Conservation (phyloP, 768 basidiomycete species). For the Boletus edulis region DNA sequence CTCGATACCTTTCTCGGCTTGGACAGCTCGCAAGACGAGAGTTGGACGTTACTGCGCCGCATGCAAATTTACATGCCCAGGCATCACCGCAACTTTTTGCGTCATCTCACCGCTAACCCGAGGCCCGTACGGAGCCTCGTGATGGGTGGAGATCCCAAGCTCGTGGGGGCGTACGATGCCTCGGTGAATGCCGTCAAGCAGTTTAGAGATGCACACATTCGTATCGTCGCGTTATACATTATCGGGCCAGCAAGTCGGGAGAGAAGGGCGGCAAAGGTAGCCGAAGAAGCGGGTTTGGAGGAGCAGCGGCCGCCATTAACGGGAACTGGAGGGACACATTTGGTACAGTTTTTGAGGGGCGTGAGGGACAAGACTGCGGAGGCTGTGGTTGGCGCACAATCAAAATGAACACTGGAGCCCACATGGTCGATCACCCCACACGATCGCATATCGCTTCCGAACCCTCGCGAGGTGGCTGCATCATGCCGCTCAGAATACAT, state of each 20-base stretch:
- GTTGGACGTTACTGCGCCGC: slow-evolving; percentile 54
- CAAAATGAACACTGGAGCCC: neutral
- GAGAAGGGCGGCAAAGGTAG: slow-evolving; percentile 3
- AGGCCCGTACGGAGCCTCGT: slow-evolving; percentile 63
- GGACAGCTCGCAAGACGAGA: slow-evolving; percentile 31
- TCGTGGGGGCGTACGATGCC: slow-evolving; percentile 58
- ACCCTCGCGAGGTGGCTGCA: too few relatives aligned
- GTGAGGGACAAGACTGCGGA: slow-evolving; percentile 65
- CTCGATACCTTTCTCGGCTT: slow-evolving; percentile 73
- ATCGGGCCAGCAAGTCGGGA: slow-evolving; percentile 55
- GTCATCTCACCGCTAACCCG: slow-evolving; percentile 58
- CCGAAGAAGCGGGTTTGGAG: slow-evolving; percentile 12
- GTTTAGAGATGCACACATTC: slow-evolving; percentile 76
- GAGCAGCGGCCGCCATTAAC: slow-evolving; percentile 38
- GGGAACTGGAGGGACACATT: slow-evolving; percentile 79
- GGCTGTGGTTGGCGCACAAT: slow-evolving; percentile 28
- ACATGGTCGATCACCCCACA: too few relatives aligned
- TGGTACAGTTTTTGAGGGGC: slow-evolving; percentile 73
- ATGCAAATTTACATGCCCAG: slow-evolving; percentile 86
- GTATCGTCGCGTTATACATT: slow-evolving; percentile 73
- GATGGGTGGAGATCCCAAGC: slow-evolving; percentile 19
- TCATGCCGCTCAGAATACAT: too few relatives aligned
- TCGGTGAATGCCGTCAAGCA: slow-evolving; percentile 64
- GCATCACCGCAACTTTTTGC: slow-evolving; percentile 74
- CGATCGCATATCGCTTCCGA: too few relatives aligned